Conservation (phyloP, 2,329 filamentous ascomycete genomes). For the Alternaria tenuissima region DNA sequence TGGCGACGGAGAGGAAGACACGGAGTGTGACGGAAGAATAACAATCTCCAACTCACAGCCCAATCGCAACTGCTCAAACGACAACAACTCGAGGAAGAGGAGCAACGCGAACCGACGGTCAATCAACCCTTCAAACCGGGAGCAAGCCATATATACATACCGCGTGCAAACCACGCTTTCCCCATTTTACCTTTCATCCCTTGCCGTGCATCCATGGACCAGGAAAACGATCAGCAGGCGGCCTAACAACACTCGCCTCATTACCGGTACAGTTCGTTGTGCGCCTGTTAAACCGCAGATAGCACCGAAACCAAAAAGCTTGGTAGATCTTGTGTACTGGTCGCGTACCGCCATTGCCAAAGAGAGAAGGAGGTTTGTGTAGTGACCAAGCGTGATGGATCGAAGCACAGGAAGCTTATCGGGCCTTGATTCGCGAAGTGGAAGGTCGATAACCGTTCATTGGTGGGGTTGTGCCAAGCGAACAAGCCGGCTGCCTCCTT, state of each 20-base stretch:
- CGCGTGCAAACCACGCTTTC: not conserved
- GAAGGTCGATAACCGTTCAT: not conserved
- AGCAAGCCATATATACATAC: conserved; percentile 2
- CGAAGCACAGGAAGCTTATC: conserved; percentile 6
- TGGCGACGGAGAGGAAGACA: conserved; percentile 1
- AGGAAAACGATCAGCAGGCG: not conserved
- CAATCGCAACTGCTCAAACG: not conserved
- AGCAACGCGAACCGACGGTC: not conserved
- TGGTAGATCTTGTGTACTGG: not conserved
- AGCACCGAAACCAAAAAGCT: not conserved
- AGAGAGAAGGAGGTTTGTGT: conserved; percentile 3
- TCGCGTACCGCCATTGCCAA: not conserved
- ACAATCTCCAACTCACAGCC: not conserved
- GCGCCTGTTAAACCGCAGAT: not conserved
- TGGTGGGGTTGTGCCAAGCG: not conserved
- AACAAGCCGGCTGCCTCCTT: conserved; percentile 4
- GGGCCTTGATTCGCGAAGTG: conserved; percentile 4
- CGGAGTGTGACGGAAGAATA: not conserved
- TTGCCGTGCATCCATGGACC: not conserved
- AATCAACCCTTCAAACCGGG: not conserved
- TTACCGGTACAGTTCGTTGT: not conserved
- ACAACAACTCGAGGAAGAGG: not conserved
- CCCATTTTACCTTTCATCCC: not conserved
- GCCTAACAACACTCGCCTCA: not conserved
- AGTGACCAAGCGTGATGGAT: conserved; percentile 5